Percentiles rank a stretch among this genome's conserved stretches.
Conservation (phyloP, 768 basidiomycete species). For the Gelatoporia subvermispora region DNA sequence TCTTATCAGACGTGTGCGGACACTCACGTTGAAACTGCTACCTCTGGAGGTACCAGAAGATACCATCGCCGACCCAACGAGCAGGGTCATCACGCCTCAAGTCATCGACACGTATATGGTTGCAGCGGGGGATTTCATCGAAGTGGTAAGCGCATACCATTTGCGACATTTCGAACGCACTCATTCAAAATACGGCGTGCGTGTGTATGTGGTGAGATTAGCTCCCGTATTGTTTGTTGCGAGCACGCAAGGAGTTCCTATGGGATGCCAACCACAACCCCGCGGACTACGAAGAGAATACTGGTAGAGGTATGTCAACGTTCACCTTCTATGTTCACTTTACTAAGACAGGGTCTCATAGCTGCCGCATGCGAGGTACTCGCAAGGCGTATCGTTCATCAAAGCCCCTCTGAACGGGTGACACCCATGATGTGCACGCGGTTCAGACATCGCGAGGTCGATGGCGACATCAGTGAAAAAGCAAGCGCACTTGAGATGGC, state of each 20-base stretch:
- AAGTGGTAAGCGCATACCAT: constrained; percentile 57
- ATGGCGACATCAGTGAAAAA: constrained; percentile 73
- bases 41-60: constrained; percentile 74
- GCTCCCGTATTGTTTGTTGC: constrained; percentile 79
- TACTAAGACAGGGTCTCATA: constrained; percentile 19
- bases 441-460: constrained; percentile 63
- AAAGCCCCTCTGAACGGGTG: constrained; percentile 56
- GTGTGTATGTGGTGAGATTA: constrained; percentile 22
- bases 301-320: constrained; percentile 59
- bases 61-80: constrained; percentile 69
- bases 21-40: constrained; percentile 68
- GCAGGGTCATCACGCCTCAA: constrained; percentile 75
- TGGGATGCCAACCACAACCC: constrained; percentile 77
- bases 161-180: background rate
- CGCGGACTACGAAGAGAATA: constrained; percentile 84
- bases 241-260: constrained; percentile 76
- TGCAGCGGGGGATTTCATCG: constrained; percentile 83
- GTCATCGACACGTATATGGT: constrained; percentile 73
- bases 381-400: constrained; percentile 75
- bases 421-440: constrained; percentile 73
- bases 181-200: background rate
- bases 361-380: constrained; percentile 82
- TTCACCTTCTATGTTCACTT: background rate
- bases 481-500: constrained; percentile 82
- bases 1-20: constrained; percentile 74